Conservation (phyloP, 345 rosid species). For the Citrus sp. region DNA sequence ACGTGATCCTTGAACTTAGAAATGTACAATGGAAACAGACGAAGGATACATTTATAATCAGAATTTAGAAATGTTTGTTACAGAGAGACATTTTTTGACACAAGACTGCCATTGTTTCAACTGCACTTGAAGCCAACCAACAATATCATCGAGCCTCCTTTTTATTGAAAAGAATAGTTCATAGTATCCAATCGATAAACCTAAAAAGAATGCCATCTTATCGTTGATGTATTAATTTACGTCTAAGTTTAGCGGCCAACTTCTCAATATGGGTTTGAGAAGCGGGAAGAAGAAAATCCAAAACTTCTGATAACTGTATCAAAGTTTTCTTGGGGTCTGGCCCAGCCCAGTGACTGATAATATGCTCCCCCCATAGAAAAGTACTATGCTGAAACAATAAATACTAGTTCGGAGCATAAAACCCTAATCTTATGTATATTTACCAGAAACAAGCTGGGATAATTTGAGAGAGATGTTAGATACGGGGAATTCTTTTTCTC, state of each 20-base stretch:
- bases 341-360: background rate
- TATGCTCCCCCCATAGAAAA: background rate
- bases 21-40: no score
- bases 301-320: background rate
- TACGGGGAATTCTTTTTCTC: conserved; percentile 32
- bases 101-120: no score
- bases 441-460: background rate
- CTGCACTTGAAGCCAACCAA: no score
- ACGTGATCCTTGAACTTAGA: no score
- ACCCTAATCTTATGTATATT: background rate
- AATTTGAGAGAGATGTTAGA: conserved; percentile 13
- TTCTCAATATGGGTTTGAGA: background rate
- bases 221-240: no score
- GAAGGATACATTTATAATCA: no score
- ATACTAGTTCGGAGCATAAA: background rate
- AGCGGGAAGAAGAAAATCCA: background rate
- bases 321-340: background rate
- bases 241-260: background rate
- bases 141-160: no score
- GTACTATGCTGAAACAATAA: background rate
- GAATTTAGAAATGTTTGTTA: no score
- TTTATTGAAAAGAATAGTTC: no score
- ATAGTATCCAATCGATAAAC: no score
- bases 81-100: no score
- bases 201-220: no score